Evolutionary conservation across 1,284 basidiomycete species (phyloP).

Genomic region (Boletus holoroseus): DNA sequence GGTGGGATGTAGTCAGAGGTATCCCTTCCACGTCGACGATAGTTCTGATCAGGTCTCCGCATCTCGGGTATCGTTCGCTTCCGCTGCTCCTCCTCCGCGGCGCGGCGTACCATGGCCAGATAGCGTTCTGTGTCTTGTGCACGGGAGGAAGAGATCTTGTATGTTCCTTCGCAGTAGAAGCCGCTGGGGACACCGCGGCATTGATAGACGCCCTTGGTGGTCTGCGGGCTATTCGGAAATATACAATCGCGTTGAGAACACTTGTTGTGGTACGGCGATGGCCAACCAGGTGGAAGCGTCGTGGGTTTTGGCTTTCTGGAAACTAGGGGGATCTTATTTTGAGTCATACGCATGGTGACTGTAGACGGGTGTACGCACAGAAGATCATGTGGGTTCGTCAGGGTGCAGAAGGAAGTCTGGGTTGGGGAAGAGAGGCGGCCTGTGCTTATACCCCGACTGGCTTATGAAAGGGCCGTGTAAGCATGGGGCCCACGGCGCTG

Average conservation of each 20-base stretch:
- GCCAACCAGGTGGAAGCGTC: constrained; percentile 34
- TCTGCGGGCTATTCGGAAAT: constrained; percentile 37
- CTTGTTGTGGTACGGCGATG: constrained; percentile 39
- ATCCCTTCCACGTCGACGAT: constrained; percentile 20
- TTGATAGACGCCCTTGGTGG: constrained; percentile 32
- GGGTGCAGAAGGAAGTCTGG: constrained; percentile 1
- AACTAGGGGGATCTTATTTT: constrained; percentile 11
- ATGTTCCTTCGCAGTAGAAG: constrained; percentile 36
- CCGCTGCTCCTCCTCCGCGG: constrained; percentile 29
- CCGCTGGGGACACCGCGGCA: constrained; percentile 34
- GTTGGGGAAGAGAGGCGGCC: constrained; percentile 1
- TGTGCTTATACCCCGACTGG: constrained; percentile 11
- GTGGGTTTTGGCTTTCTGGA: constrained; percentile 28
- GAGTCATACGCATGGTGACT: background rate
- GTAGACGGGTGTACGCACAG: constrained; percentile 20
- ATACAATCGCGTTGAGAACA: constrained; percentile 33
- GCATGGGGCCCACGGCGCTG: constrained; percentile 15
- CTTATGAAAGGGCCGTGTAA: constrained; percentile 28
- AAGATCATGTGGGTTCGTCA: constrained; percentile 30
- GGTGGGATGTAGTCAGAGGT: constrained; percentile 1
- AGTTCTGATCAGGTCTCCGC: constrained; percentile 22
- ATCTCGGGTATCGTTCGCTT: constrained; percentile 27
- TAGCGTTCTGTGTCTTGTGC: constrained; percentile 34
- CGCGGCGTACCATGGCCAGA: constrained; percentile 20
- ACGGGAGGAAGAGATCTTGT: constrained; percentile 33